phyloP scores from a whole-genome alignment of 768 basidiomycete genomes.

The Auriculariales sp. region DNA sequence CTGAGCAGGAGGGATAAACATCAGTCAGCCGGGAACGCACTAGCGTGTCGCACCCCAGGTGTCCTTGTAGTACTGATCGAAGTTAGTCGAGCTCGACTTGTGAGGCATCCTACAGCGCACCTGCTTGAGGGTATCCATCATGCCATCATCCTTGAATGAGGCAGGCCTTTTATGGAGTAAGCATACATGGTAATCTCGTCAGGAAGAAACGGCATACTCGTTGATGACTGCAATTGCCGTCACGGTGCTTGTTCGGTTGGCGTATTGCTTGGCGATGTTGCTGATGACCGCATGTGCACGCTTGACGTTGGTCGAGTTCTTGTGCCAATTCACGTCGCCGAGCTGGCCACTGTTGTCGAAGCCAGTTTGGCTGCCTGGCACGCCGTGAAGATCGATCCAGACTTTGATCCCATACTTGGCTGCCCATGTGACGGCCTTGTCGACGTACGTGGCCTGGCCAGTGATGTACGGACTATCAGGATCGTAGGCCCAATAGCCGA shows the following conservation, averaged over 20 bases:
- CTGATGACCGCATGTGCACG: conserved; percentile 8
- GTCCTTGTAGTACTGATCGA: conserved; percentile 10
- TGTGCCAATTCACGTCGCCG: conserved; percentile 8
- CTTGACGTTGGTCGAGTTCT: conserved; percentile 5
- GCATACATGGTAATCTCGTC: no score
- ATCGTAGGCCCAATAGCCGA: conserved; percentile 36
- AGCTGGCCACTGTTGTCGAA: conserved; percentile 11
- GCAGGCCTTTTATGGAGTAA: conserved; percentile 46
- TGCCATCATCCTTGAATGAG: conserved; percentile 42
- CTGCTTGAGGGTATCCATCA: conserved; percentile 38
- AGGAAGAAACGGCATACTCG: conserved; percentile 11
- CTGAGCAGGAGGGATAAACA: no score
- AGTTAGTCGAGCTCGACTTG: not conserved
- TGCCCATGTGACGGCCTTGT: conserved; percentile 27
- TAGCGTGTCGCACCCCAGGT: no score
- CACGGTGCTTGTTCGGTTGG: conserved; percentile 5
- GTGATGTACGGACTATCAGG: conserved; percentile 21
- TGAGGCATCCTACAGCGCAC: conserved; percentile 13
- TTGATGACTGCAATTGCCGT: conserved; percentile 10
- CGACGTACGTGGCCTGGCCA: conserved; percentile 29
- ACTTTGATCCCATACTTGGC: conserved; percentile 29
- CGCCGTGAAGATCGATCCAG: conserved; percentile 39
- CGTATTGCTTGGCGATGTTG: conserved; percentile 6
- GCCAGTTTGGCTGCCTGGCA: conserved; percentile 27
- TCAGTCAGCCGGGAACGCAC: no score